Base-by-base conservation (phyloP, 1,284 basidiomycete genomes). In the Chiua sp. region DNA sequence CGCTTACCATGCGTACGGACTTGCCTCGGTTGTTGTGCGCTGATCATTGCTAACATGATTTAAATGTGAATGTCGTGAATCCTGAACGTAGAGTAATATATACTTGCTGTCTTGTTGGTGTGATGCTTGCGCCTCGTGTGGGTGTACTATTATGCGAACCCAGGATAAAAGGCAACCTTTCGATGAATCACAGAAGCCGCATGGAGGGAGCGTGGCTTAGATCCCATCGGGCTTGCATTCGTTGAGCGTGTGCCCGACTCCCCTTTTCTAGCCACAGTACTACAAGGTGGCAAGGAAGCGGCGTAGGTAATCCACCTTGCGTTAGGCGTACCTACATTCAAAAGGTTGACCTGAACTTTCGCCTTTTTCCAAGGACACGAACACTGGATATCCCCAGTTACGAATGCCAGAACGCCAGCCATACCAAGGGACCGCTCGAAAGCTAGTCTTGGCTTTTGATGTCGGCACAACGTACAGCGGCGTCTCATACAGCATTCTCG, bases 391-490 rank as follows among this genome's bases (percentile, higher is more conserved):
- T 12, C 12, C n/a, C 32, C n/a, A 16, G n/a, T 15, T 28, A 64
- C 60, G 18, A 32, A 76, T 78, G 75, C 64, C 65, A 47, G 63
- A 73, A 57, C 63, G 77, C 64, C 62, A 64, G 51, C 68, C 72
- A 5, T 79, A 76, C 65, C 61, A 67, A 48, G 78, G 78, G 16
- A 23, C 65, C 33, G 63, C 63, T 32, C 73, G 80, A 47, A 80
- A 79, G 61, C 71, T 85, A 1, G 75, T 83, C 3, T 54, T 85
- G 22, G 82, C 80, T 3, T 78, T 85, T 23, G 83, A 85, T 63
- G 65, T 85, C 1, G 83, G 83, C 1, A 84, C 80, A 0, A 84
- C 82, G 0, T 84, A 74, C 54, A 84, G 81, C 37, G 80, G 81
- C 1, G 75, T 81, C 11, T 80, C 81, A 0, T 85, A 84, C 62